A percentile compares a stretch with the other conserved stretches of the same genome.
phyloP scores from a whole-genome alignment of 805 yeast species.

The Metahyphopichia silvanorum region DNA sequence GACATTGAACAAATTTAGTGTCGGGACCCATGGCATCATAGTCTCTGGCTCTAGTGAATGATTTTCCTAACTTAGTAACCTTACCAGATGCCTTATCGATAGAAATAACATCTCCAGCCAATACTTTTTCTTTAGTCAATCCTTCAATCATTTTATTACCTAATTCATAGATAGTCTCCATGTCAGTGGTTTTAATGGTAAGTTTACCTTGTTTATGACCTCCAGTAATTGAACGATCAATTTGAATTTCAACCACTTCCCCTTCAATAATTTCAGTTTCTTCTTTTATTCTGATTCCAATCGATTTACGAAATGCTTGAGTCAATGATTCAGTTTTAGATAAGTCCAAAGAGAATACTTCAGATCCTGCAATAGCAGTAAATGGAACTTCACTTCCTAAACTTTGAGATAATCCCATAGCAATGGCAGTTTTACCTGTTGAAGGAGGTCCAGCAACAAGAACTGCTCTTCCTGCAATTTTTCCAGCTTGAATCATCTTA shows the following conservation, averaged over 20 bases:
- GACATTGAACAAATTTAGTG: slow-evolving; percentile 95
- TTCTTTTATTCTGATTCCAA: slow-evolving; percentile 93
- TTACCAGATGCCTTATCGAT: slow-evolving; percentile 96
- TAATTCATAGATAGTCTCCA: slow-evolving; percentile 96
- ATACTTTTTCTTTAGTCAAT: slow-evolving; percentile 87
- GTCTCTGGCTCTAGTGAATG: slow-evolving; percentile 93
- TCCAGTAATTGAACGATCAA: slow-evolving; percentile 90
- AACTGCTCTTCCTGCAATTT: slow-evolving; percentile 96
- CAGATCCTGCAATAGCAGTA: slow-evolving; percentile 93
- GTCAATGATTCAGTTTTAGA: slow-evolving; percentile 95
- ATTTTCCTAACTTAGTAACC: slow-evolving; percentile 90
- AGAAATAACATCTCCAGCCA: slow-evolving; percentile 95
- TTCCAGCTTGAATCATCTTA: slow-evolving; percentile 89
- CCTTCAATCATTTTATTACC: slow-evolving; percentile 95
- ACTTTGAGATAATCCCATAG: slow-evolving; percentile 84
- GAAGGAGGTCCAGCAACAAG: slow-evolving; percentile 97
- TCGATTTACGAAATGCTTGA: slow-evolving; percentile 93
- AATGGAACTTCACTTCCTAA: slow-evolving; percentile 84
- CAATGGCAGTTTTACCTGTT: slow-evolving; percentile 98
- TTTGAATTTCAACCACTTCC: slow-evolving; percentile 96
- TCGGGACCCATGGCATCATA: slow-evolving; percentile 99
- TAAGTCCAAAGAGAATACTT: slow-evolving; percentile 85
- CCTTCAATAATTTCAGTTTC: slow-evolving; percentile 98
- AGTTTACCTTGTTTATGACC: slow-evolving; percentile 98
- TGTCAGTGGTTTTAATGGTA: slow-evolving; percentile 95